These are phyloP conservation scores for Boletus smithii DNA, from an alignment of 1,284 basidiomycete genomes.

Conservation along the genomic window DNA sequence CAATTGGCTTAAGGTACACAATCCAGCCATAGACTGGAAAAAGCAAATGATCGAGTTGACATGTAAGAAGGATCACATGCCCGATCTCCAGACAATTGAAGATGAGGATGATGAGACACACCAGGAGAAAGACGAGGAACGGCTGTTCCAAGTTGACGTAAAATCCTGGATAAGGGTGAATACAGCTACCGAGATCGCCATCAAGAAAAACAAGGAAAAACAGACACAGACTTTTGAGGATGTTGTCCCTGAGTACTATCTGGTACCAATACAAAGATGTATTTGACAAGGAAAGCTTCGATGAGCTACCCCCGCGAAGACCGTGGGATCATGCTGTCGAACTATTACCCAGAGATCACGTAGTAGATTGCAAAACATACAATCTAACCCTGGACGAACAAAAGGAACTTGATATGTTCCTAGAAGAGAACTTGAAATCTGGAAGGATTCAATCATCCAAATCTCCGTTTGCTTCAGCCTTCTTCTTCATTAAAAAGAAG, in stretches of 20 bases:
- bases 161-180: too few species aligned
- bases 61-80: neutral
- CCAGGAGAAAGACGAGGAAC: neutral
- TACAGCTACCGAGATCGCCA: too few species aligned
- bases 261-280: neutral
- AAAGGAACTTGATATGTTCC: neutral
- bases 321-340: constrained; percentile 1
- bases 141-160: neutral
- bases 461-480: neutral
- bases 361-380: constrained; percentile 2
- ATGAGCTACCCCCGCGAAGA: neutral
- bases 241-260: neutral
- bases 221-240: neutral
- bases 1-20: constrained; percentile 23
- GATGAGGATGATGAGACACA: neutral
- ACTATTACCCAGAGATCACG: neutral
- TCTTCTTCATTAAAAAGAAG: constrained; percentile 3
- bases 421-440: neutral
- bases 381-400: neutral
- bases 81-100: neutral
- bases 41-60: neutral
- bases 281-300: neutral
- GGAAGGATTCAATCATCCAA: neutral
- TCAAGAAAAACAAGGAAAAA: too few species aligned
- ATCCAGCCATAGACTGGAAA: constrained; percentile 24